Evolutionary conservation across 805 yeast species (phyloP).

Genomic region (Metschnikowia dekortorum): DNA sequence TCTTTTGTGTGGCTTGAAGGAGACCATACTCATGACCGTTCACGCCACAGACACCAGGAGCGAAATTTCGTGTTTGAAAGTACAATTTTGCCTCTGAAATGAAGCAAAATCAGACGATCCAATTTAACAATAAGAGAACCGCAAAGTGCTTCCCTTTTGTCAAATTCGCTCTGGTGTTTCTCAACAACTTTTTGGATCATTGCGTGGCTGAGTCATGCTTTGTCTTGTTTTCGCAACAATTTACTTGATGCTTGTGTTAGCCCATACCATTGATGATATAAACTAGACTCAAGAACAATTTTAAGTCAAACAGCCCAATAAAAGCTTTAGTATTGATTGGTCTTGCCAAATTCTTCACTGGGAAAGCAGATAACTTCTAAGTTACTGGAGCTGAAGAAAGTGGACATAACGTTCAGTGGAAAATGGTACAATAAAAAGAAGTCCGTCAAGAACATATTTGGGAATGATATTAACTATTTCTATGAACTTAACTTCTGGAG

Average conservation of each 20-base stretch:
- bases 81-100: too few species aligned
- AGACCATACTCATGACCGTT: too few species aligned
- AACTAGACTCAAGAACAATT: slow-evolving; percentile 21
- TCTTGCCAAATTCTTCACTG: slow-evolving; percentile 22
- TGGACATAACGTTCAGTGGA: slow-evolving; percentile 33
- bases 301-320: slow-evolving; percentile 11
- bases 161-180: too few species aligned
- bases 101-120: too few species aligned
- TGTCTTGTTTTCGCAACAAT: slow-evolving; percentile 13
- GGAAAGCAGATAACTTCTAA: slow-evolving; percentile 28
- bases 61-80: too few species aligned
- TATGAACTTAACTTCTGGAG: slow-evolving; percentile 30
- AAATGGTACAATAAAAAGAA: slow-evolving; percentile 33
- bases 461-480: slow-evolving; percentile 28
- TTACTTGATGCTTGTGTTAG: slow-evolving; percentile 7
- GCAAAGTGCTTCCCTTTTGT: too few species aligned
- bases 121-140: too few species aligned
- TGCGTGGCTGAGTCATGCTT: neutral
- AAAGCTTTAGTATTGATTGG: slow-evolving; percentile 21
- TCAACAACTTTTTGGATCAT: neutral
- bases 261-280: slow-evolving; percentile 24
- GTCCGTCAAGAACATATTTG: slow-evolving; percentile 25
- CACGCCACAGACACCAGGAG: too few species aligned
- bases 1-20: too few species aligned
- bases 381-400: slow-evolving; percentile 23